Percentiles rank a stretch among this genome's conserved stretches.
These are phyloP conservation scores for Ascobolus immersus DNA, from an alignment of 495 filamentous ascomycete species.

Conservation along the genomic window DNA sequence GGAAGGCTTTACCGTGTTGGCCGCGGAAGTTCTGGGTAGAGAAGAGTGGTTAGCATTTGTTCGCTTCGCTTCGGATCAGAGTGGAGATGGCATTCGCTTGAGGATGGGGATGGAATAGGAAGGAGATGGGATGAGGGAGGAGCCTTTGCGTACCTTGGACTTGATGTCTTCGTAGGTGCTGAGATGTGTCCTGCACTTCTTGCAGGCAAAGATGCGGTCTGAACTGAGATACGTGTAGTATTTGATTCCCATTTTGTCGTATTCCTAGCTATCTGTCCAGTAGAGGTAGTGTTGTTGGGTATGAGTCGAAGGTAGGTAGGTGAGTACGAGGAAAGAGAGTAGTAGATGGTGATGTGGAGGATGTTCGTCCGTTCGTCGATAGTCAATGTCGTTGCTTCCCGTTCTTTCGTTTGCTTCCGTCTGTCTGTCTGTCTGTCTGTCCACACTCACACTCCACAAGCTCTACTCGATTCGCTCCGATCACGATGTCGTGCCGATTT, in stretches of 20 bases:
- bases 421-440: too few relatives aligned
- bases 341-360: too few relatives aligned
- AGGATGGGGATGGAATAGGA: conserved; percentile 1
- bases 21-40: conserved; percentile 98
- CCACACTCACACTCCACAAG: too few relatives aligned
- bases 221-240: conserved; percentile 92
- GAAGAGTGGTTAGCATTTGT: conserved; percentile 1
- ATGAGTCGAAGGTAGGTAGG: too few relatives aligned
- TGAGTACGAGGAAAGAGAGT: too few relatives aligned
- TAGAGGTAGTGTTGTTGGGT: too few relatives aligned
- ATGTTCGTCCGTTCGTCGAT: too few relatives aligned
- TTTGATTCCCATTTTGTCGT: conserved; percentile 73
- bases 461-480: too few relatives aligned
- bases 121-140: conserved; percentile 2
- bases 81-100: not conserved
- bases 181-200: conserved; percentile 83
- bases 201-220: conserved; percentile 82
- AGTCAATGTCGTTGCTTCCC: too few relatives aligned
- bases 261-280: too few relatives aligned
- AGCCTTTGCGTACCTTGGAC: conserved; percentile 36
- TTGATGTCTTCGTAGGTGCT: conserved; percentile 90
- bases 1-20: conserved; percentile 92
- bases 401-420: too few relatives aligned
- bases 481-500: too few relatives aligned
- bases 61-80: conserved; percentile 1